Percentiles rank a stretch among this genome's conserved stretches.
Conservation (phyloP, 2,329 filamentous ascomycete species). For the Fusarium poae region DNA sequence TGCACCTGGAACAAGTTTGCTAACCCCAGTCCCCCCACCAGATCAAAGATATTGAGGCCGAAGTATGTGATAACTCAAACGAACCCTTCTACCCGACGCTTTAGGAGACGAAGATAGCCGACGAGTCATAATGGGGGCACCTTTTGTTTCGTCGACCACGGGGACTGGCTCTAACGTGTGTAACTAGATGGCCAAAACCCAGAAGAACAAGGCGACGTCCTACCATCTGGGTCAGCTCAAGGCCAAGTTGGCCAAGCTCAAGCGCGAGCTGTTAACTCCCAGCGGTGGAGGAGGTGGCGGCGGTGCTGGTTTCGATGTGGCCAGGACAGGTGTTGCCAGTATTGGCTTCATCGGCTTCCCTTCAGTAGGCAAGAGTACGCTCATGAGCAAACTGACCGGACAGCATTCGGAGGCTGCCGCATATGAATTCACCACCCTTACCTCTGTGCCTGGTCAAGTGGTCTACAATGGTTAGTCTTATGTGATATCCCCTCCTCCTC, state of each 20-base stretch:
- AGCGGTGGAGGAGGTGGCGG: conserved; percentile 84
- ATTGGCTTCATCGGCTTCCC: conserved; percentile 98
- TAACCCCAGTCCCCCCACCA: conserved; percentile 59
- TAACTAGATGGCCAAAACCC: conserved; percentile 88
- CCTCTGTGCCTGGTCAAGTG: conserved; percentile 96
- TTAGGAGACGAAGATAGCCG: conserved; percentile 20
- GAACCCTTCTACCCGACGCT: conserved; percentile 24
- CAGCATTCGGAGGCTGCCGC: conserved; percentile 97
- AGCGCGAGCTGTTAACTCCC: conserved; percentile 93
- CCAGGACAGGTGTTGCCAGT: conserved; percentile 95
- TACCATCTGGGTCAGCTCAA: conserved; percentile 97
- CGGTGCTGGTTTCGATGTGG: conserved; percentile 90
- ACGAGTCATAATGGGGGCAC: conserved; percentile 9
- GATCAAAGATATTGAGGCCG: conserved; percentile 97
- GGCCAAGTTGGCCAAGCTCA: conserved; percentile 97
- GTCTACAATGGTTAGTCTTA: conserved; percentile 81
- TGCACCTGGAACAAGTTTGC: conserved; percentile 42
- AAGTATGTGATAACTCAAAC: conserved; percentile 69
- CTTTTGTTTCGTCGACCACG: conserved; percentile 6
- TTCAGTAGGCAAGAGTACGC: conserved; percentile 96
- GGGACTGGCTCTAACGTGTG: conserved; percentile 35
- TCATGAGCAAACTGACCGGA: conserved; percentile 94
- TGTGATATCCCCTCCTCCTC: conserved; percentile 9
- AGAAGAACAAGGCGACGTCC: conserved; percentile 97
- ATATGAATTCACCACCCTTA: conserved; percentile 98